A percentile compares a stretch with the other conserved stretches of the same genome.
These are phyloP conservation scores for Phytophthora palmivora DNA, from an alignment of 352 stramenopile genomes.

Conservation along the genomic window DNA sequence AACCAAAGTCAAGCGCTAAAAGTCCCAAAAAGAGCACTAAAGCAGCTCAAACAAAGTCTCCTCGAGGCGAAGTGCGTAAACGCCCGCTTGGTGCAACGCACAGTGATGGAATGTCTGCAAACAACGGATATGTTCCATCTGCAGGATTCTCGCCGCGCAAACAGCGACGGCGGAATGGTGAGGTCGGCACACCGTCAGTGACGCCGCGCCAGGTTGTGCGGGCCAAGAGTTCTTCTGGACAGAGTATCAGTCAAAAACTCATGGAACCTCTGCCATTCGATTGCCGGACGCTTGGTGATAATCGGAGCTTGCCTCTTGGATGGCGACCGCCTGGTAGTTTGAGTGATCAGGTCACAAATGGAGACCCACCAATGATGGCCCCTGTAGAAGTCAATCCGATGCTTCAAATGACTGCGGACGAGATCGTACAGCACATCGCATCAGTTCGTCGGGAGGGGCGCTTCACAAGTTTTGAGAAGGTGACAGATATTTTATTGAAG, in stretches of 20 bases:
- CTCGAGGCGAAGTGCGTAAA: slow-evolving; percentile 33
- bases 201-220: slow-evolving; percentile 38
- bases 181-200: slow-evolving; percentile 32
- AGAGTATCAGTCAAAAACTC: slow-evolving; percentile 46
- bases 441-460: slow-evolving; percentile 70
- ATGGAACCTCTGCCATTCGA: slow-evolving; percentile 44
- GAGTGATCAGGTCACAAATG: slow-evolving; percentile 5
- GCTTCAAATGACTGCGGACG: slow-evolving; percentile 59
- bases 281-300: slow-evolving; percentile 49
- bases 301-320: slow-evolving; percentile 61
- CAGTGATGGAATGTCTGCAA: slow-evolving; percentile 12
- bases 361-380: not conserved
- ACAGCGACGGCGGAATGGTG: slow-evolving; percentile 40
- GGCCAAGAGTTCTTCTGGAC: slow-evolving; percentile 31
- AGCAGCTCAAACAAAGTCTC: slow-evolving; percentile 32
- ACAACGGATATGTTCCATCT: slow-evolving; percentile 16
- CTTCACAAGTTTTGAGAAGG: slow-evolving; percentile 69
- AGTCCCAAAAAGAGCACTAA: slow-evolving; percentile 41
- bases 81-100: slow-evolving; percentile 20
- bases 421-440: slow-evolving; percentile 71
- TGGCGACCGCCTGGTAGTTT: slow-evolving; percentile 30
- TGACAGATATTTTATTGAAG: slow-evolving; percentile 71
- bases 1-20: slow-evolving; percentile 16
- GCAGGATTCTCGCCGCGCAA: slow-evolving; percentile 49
- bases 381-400: slow-evolving; percentile 60